Evolutionary conservation across 345 rosid genomes (phyloP).

Genomic region (Acer campestre): DNA sequence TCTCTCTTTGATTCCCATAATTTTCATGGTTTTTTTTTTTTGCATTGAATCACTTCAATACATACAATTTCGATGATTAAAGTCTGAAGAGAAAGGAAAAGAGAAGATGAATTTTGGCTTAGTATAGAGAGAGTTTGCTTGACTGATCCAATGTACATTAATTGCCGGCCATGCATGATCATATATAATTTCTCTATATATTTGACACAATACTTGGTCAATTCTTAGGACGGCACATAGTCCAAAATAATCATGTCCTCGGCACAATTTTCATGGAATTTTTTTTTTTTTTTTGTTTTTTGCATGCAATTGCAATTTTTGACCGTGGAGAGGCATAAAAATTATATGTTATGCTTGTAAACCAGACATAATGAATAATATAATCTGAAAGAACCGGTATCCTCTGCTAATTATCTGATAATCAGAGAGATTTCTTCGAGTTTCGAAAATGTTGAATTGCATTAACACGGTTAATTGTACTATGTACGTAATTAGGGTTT

Average conservation of each 20-base stretch:
- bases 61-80: too few relatives aligned
- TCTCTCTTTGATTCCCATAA: neutral
- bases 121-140: conserved; percentile 3
- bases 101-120: neutral
- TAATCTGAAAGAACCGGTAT: too few relatives aligned
- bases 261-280: neutral
- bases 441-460: too few relatives aligned
- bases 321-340: neutral
- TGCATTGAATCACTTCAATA: neutral
- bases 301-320: neutral
- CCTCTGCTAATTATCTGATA: too few relatives aligned
- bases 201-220: conserved; percentile 25
- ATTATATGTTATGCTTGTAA: too few relatives aligned
- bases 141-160: neutral
- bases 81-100: neutral
- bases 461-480: too few relatives aligned
- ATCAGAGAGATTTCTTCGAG: too few relatives aligned
- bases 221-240: conserved; percentile 27
- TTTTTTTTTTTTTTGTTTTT: too few relatives aligned
- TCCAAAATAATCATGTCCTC: conserved; percentile 12
- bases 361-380: too few relatives aligned
- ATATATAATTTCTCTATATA: neutral
- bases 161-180: conserved; percentile 32
- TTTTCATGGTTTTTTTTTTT: neutral
- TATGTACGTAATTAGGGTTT: too few relatives aligned